Evolutionary conservation across 2,329 filamentous ascomycete species (phyloP), one percentile per base, ranked within the genome.

Genomic region (Monilinia aucupariae): DNA sequence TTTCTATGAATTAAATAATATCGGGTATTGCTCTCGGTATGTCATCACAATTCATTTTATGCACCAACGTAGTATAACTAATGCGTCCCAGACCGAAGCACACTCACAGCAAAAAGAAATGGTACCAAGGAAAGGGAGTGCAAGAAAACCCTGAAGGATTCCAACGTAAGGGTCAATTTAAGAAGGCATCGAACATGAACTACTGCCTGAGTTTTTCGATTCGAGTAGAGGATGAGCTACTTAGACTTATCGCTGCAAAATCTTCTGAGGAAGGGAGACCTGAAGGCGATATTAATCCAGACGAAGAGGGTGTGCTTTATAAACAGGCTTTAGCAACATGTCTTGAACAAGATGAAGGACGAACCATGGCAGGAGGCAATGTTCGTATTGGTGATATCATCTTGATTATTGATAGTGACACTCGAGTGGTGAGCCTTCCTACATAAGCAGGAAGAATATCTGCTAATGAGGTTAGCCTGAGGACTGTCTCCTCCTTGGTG

Each of bases 171-270:
- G 86, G 86, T 61, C 88, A 88, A 72, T 89, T 88, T 78, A 89
- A 89, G 77, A 88, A 89, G 75, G 85, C 86, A 1, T 89, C 85
- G 34, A 90, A 90, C 76, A 90, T 90, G 87, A 90, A 90, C 73
- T 90, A 85, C 70, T 86, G 81, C 3, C 51, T 72, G 20, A 67
- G 67, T 64, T 63, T 72, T 30, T 67, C 64, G 37, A 70, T 69
- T 58, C 64, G 64, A 51, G 66, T 72, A 25, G 70, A 72, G 51
- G 81, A 82, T 13, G 82, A 82, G 64, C 76, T 90, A 12, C 56
- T 66, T 2, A 39, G 51, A 13, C 47, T 70, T 3, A 58, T 66
- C 20, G 58, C 43, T 34, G 50, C 20, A 25, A 59, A 54, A n/a
- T 55, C 56, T 50, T 30, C 39, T 6, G 55, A 53, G 17, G 41